A percentile compares a stretch with the other conserved stretches of the same genome.
Evolutionary conservation across 176 grass and related monocot genomes (phyloP).

Genomic region (Hordeum vulgare): MorexV3_pseudomolecules_assembly NC_058523.1:550928239-550928738

Average conservation of each 20-base stretch:
- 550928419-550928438: constrained; percentile 64
- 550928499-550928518: constrained; percentile 83
- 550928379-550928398: constrained; percentile 51
- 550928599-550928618: constrained; percentile 84
- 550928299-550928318: constrained; percentile 5
- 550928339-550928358: constrained; percentile 83
- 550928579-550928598: constrained; percentile 94
- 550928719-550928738: constrained; percentile 91
- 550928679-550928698: constrained; percentile 87
- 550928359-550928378: constrained; percentile 85
- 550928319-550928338: constrained; percentile 49
- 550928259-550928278: constrained; percentile 65
- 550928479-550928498: constrained; percentile 51
- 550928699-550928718: constrained; percentile 61
- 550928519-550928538: constrained; percentile 62
- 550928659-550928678: constrained; percentile 58
- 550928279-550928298: constrained; percentile 44
- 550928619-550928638: constrained; percentile 33
- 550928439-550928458: constrained; percentile 79
- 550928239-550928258: constrained; percentile 52
- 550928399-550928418: constrained; percentile 39
- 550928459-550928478: constrained; percentile 34
- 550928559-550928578: constrained; percentile 73
- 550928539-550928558: constrained; percentile 79
- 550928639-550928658: constrained; percentile 19